Percentiles rank a stretch among this genome's conserved stretches.
Conservation (phyloP, 345 rosid genomes). For the Theobroma cacao region DNA sequence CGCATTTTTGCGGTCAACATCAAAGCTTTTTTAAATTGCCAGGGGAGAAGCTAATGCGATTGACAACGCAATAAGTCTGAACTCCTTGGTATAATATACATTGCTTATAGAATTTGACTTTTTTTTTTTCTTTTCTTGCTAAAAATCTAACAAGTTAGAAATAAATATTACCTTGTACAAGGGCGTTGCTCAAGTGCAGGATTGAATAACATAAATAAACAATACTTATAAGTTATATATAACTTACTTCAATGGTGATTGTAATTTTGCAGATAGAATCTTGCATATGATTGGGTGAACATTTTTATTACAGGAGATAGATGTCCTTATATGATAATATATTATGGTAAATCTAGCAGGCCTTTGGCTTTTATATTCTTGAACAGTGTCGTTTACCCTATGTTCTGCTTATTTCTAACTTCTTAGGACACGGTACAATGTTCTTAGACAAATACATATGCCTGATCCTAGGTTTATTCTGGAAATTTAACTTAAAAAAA, state of each 20-base stretch:
- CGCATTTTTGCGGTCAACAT: too few species aligned
- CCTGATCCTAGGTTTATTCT: background rate
- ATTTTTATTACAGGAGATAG: too few species aligned
- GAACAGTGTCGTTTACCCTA: background rate
- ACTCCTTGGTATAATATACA: background rate
- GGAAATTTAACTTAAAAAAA: background rate
- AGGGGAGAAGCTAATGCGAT: background rate
- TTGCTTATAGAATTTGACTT: background rate
- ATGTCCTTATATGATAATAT: too few species aligned
- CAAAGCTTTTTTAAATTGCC: background rate
- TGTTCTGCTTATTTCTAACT: background rate
- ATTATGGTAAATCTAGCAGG: background rate
- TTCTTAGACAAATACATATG: background rate
- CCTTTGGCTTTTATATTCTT: background rate
- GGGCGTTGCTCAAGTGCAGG: too few species aligned
- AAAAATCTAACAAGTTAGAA: too few species aligned
- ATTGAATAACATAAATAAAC: too few species aligned
- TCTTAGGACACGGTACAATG: background rate
- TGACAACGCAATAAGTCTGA: background rate
- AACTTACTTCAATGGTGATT: too few species aligned
- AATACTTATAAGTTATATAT: too few species aligned
- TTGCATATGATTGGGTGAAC: too few species aligned
- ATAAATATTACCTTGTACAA: too few species aligned
- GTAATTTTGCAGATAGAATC: too few species aligned
- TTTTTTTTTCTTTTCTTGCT: too few species aligned